Conservation (phyloP, 1,284 basidiomycete species). For the Cystobasidiaceae sp. region DNA sequence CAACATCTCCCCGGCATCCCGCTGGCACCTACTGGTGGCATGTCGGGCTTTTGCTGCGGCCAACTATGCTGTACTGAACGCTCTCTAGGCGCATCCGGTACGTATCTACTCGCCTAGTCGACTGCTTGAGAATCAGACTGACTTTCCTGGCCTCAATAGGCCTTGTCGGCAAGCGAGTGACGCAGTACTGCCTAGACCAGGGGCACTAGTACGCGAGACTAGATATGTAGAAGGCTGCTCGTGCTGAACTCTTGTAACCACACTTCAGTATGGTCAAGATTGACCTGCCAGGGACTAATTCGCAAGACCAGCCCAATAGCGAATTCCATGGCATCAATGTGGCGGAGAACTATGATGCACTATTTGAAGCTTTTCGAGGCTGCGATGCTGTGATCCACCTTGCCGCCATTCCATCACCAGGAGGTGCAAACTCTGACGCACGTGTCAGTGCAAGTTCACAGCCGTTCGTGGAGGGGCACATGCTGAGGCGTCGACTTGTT, state of each 20-base stretch:
- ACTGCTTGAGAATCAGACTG: background rate
- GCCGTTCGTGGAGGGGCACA: no score
- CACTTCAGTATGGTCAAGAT: constrained; percentile 3
- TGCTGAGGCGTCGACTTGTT: no score
- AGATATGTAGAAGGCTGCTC: background rate
- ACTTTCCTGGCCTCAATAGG: background rate
- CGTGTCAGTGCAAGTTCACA: background rate
- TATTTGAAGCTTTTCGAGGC: constrained; percentile 52
- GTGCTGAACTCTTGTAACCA: background rate
- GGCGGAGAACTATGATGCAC: constrained; percentile 51
- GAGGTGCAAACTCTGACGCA: constrained; percentile 50
- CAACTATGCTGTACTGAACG: no score
- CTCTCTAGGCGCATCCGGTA: no score
- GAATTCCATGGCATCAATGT: constrained; percentile 11
- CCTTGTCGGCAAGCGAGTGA: constrained; percentile 9
- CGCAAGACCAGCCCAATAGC: constrained; percentile 2
- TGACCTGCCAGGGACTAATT: background rate
- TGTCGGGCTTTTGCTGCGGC: no score
- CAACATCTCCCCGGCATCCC: background rate
- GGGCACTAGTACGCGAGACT: constrained; percentile 5
- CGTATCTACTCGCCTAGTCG: no score
- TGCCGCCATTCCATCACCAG: constrained; percentile 54
- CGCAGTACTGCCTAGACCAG: constrained; percentile 2
- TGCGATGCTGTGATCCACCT: constrained; percentile 60
- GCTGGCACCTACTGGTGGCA: no score